Base-by-base conservation (phyloP, 768 basidiomycete genomes). In the Trametes cubensis region DNA sequence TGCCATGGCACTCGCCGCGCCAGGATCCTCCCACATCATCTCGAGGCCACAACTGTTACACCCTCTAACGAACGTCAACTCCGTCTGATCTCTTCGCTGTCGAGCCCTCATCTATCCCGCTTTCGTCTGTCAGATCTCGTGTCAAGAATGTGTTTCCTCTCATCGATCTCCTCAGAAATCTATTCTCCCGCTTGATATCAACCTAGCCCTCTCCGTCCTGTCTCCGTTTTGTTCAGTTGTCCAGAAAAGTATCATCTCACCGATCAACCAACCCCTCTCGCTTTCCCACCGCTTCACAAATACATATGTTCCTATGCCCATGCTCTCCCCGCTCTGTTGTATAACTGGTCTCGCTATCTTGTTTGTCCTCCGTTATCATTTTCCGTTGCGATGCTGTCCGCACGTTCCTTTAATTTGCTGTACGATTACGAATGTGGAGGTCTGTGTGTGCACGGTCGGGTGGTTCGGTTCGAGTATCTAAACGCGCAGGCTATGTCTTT, bases 341-440 rank as follows among this genome's bases (percentile, higher is more conserved):
- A 49, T 54, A 54, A 42, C 2, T 40, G 18, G 34, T 25, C 6
- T 18, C 6, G 25, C 39, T 17, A 6, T 13, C 25, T 28, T 17
- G 6, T 34, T 30, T 20, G 18, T 41, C 15, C 39, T 14, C 34
- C 28, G 30, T 21, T 59, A 8, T 52, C 50, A 17, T 5, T 60
- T 18, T 26, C 28, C 44, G 18, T 47, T 47, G 51, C 52, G 10
- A 25, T 53, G 44, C 34, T 53, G 26, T 54, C 44, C n/a, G 17
- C 10, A n/a, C 41, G 40, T 28, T 41, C 38, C 20, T 42, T 26
- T 55, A 44, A 41, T 13, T 42, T 49, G 47, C 40, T 61, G 60
- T 61, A 61, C 54, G 60, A 61, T 48, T 61, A 60, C 51, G 41
- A 44, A 42, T 21, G 51, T 40, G 40, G 45, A 39, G 55, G 25